Evolutionary conservation across 331 rosid genomes (phyloP), one percentile per base, ranked within the genome.

Genomic region (Acacia pycnantha): DNA sequence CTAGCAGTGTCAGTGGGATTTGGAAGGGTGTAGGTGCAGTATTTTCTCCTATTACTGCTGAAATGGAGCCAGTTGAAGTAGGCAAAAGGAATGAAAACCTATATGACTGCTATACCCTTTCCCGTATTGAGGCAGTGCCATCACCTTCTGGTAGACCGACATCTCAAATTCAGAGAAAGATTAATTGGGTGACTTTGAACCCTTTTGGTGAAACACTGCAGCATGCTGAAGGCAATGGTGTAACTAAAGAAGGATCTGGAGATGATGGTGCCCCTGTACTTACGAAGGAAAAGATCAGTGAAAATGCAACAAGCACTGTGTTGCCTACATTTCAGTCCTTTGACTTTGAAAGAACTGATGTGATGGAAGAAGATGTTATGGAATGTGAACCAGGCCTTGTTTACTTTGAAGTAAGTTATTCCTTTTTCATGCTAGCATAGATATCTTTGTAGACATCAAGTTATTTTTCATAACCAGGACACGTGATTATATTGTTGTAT

Each of bases 1-100:
- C 91, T 70, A 93, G 99, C 77, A 95, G 99, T 87, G 89, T 95
- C 56, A 92, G 93, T 79, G 98, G 99, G 83, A 92, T 93, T 82
- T 95, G 99, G 99, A 92, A 90, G 82, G 99, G 99, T 50, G 97
- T 95, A 54, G 98, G 99, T 47, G 94, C 99, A 5, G 97, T 93
- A 61, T 95, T 93, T 85, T 93, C 99, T 79, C 98, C 99, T 47
- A 86, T 92, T 77, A 93, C 97, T 31, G 98, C 94, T 4, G 91
- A 92, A 88, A 95, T 95, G 94, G 99, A 95, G 83, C 97, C 98
- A 29, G 90, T 95, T 87, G 99, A 93, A 35, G 69, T 90, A 64
- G 89, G 98, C 80, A 85, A 62, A 58, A 88, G 31, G 82, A 82
- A 88, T 70, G 97, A 92, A 84, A 85, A 91, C 68, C 84, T 95